phyloP scores from a whole-genome alignment of 1,284 basidiomycete species.

The Singerocomus inundabilis region DNA sequence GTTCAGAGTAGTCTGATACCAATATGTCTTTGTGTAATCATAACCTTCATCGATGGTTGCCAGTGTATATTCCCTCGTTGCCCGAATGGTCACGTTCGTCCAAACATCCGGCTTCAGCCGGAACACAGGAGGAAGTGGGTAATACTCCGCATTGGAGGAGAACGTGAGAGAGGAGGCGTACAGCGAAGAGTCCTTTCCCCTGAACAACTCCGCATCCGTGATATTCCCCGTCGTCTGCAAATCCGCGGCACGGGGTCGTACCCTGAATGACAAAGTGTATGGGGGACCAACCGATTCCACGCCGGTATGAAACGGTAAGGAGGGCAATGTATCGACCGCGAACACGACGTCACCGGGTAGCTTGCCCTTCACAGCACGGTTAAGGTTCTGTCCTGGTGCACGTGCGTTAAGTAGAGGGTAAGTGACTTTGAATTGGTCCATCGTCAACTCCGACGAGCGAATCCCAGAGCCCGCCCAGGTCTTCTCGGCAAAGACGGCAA shows the following conservation, averaged over 20 bases:
- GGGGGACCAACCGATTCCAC: slow-evolving; percentile 44
- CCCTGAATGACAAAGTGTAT: slow-evolving; percentile 41
- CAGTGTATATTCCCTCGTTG: slow-evolving; percentile 38
- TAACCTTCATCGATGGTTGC: slow-evolving; percentile 27
- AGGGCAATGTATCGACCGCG: slow-evolving; percentile 19
- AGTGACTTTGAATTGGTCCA: slow-evolving; percentile 30
- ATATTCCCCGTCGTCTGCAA: slow-evolving; percentile 10
- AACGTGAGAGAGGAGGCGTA: slow-evolving; percentile 41
- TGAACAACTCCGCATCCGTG: slow-evolving; percentile 30
- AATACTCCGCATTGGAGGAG: slow-evolving; percentile 38
- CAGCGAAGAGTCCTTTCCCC: slow-evolving; percentile 38
- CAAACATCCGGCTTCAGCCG: slow-evolving; percentile 30
- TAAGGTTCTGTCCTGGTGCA: slow-evolving; percentile 40
- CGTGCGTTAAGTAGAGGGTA: slow-evolving; percentile 33
- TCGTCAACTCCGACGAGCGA: slow-evolving; percentile 30
- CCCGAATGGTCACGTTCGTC: slow-evolving; percentile 38
- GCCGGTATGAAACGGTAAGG: slow-evolving; percentile 27
- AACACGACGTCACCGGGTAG: slow-evolving; percentile 26
- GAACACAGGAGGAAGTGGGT: slow-evolving; percentile 34
- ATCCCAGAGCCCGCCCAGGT: slow-evolving; percentile 37
- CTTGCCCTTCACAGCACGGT: slow-evolving; percentile 29
- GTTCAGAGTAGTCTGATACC: slow-evolving; percentile 38
- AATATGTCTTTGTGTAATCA: slow-evolving; percentile 24
- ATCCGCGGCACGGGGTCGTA: slow-evolving; percentile 21
- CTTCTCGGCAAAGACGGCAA: slow-evolving; percentile 38